Base-by-base conservation (phyloP, 306 rosid species). In the Mimosa pudica region DNA sequence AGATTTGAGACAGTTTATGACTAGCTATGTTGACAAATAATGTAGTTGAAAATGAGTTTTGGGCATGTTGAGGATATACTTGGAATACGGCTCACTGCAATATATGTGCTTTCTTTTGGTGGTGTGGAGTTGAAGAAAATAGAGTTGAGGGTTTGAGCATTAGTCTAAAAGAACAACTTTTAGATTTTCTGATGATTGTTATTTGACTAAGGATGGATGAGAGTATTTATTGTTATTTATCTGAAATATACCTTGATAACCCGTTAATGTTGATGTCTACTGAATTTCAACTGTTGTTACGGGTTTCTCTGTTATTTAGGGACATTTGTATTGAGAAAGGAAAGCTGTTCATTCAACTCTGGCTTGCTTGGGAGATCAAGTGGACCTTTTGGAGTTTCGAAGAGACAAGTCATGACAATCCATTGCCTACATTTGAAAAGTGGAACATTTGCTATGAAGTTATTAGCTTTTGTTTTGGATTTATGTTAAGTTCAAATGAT, bases 401-500 rank as follows among this genome's bases (percentile, higher is more conserved):
- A 85, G 84, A 80, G 72, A 70, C 78, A 10, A 66, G 76, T 75
- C 85, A 75, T 80, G 88, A 76, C 62, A 82, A 80, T 83, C 66
- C 32, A 79, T 77, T 63, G 82, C 88, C 75, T 86, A 79, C 85
- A 82, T 41, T 81, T 81, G 84, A 82, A 86, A 86, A 88, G 84
- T 75, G 79, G 81, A 88, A 87, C 90, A 60, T 85, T 89, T 82
- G 84, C 80, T 83, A 77, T 80, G 85, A 83, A 87, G 84, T 75
- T 85, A 85, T 88, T 82, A 77, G 78, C 84, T 85, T 88, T 84
- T 79, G 80, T 66, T 84, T 84, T 91, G 80, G 66, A 70, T 81
- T 89, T 80, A 80, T 91, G 87, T 84, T 86, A 71, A 71, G 82
- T 85, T 83, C 90, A 77, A 90, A 82, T 77, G 90, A 87, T 77